These are phyloP conservation scores for Fusarium tjaetaba DNA, from an alignment of 2,329 filamentous ascomycete species.

Conservation along the genomic window DNA sequence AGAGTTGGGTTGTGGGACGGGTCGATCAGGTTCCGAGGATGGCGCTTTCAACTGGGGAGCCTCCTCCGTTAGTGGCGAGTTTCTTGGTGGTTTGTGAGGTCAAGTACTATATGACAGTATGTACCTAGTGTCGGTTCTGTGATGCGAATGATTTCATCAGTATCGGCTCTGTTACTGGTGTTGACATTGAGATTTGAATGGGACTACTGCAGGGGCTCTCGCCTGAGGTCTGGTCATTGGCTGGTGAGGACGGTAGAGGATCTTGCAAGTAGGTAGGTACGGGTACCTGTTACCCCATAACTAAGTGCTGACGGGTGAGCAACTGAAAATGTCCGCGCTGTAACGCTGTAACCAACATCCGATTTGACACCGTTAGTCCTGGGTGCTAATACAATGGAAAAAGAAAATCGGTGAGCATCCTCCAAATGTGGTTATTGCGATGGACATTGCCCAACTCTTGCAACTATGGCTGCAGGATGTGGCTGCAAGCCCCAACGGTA, in stretches of 20 bases:
- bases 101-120: background rate
- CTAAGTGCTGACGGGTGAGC: constrained; percentile 23
- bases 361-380: constrained; percentile 10
- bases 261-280: background rate
- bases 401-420: background rate
- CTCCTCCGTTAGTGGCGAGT: constrained; percentile 1
- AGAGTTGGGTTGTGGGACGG: constrained; percentile 13
- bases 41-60: constrained; percentile 5
- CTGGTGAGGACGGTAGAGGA: constrained; percentile 2
- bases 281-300: background rate
- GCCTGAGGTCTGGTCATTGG: background rate
- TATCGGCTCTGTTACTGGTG: background rate
- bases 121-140: background rate
- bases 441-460: background rate
- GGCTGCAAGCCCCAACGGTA: background rate
- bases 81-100: constrained; percentile 22
- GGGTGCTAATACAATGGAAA: background rate
- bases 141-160: background rate
- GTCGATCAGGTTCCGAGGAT: constrained; percentile 8
- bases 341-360: constrained; percentile 27
- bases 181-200: background rate
- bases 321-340: constrained; percentile 15
- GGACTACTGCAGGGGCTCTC: constrained; percentile 12
- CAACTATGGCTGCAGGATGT: background rate
- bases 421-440: background rate